Base-by-base conservation (phyloP, 345 rosid species). In the Linum lewisii region DNA sequence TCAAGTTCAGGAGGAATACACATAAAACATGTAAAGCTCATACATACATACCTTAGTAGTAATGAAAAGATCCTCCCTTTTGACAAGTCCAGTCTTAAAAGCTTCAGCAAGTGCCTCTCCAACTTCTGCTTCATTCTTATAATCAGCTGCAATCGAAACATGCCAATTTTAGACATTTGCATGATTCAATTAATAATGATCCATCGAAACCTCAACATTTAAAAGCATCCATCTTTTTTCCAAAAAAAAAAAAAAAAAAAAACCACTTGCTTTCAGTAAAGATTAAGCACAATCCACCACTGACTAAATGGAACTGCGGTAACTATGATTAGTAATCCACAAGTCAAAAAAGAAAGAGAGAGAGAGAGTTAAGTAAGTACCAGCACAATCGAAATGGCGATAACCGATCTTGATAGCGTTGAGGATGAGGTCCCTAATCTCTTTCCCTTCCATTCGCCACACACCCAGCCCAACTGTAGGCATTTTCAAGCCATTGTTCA, bases 361-460 rank as follows among this genome's bases (percentile, higher is more conserved):
- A 20, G 57, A 29, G 58, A 5, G 47, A 24, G 51, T 16, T 0
- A 23, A 21, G 20, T 14, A 24, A 37, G 25, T 74, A 90, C 95
- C 95, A 50, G 97, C 95, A 70, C 97, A 87, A 68, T 87, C 98
- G 67, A 91, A 75, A 75, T 91, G 95, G 81, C 92, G 95, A 64
- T 84, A 91, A 23, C 98, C 98, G 51, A 88, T 72, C 77, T 84
- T 78, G 81, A 91, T 76, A 72, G 98, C 69, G 60, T 78, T 76
- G 63, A 76, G 45, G 71, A 88, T 75, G 66, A 91, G 90, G 67
- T 81, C 85, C 66, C 82, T 79, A 26, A 86, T 66, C 36, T 62
- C 84, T 54, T 88, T 77, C 13, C 55, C 60, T 58, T 81, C 87
- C 98, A 91, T 84, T 5, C 92, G 84, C 92, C 92, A 88, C n/a